phyloP scores from a whole-genome alignment of 768 basidiomycete genomes.

The Tephrocybe sp. region DNA sequence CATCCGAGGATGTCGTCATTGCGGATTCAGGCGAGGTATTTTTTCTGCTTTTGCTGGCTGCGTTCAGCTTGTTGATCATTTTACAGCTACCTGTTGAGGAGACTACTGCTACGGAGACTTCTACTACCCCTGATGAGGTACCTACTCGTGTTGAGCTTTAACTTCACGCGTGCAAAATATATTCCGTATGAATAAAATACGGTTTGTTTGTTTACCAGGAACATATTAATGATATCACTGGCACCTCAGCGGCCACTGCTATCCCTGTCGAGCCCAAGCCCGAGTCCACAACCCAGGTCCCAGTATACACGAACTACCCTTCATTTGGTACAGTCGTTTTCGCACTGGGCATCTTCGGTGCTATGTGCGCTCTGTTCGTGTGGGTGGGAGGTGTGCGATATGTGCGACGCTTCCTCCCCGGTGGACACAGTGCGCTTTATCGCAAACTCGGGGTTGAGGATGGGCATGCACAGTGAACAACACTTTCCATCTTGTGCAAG shows the following conservation, averaged over 20 bases:
- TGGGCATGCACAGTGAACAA: constrained; percentile 39
- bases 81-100: constrained; percentile 50
- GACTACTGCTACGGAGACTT: constrained; percentile 25
- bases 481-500: not conserved
- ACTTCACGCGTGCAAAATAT: constrained; percentile 36
- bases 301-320: constrained; percentile 10
- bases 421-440: constrained; percentile 34
- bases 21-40: constrained; percentile 84
- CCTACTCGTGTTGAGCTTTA: constrained; percentile 94
- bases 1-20: constrained; percentile 75
- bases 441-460: constrained; percentile 41
- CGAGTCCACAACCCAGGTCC: constrained; percentile 12
- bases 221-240: constrained; percentile 19
- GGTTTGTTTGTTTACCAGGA: constrained; percentile 48
- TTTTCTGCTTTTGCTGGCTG: not conserved
- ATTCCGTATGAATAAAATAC: constrained; percentile 51
- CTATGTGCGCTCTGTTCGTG: constrained; percentile 41
- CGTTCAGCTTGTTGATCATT: constrained; percentile 2
- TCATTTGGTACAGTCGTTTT: constrained; percentile 31
- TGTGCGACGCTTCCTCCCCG: constrained; percentile 37
- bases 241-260: constrained; percentile 11
- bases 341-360: constrained; percentile 41
- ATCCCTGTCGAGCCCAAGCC: constrained; percentile 1
- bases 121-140: constrained; percentile 81
- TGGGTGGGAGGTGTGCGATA: constrained; percentile 54